Base-by-base conservation (phyloP, 108 stramenopile genomes). In the Pseudonitzschia delicatissima region DNA sequence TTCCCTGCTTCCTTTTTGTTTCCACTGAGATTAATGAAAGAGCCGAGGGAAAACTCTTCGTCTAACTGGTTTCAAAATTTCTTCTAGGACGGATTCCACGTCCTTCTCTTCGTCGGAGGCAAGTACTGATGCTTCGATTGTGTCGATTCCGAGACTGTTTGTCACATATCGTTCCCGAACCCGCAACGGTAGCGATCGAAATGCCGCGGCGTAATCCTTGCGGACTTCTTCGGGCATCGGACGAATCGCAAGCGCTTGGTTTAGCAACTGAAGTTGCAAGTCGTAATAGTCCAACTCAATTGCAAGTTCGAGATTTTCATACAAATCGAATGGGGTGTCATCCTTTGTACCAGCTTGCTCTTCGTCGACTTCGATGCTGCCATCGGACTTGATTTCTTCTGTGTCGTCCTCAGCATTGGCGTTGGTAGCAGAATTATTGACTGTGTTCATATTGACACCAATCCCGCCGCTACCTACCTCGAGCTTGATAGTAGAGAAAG, bases 281-380 rank as follows among this genome's bases (percentile, higher is more conserved):
- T 74, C 78, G 48, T 67, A 79, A 42, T 79, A 69, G 31, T 79
- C 78, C 23, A 74, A 29, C 25, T 66, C 31, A 49, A 79, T 74
- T 5, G 72, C 78, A 13, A 79, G 44, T 35, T 42, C 27, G 12
- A 78, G 44, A 42, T 67, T 39, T 33, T 55, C 31, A 27, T 33
- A 55, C 32, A 55, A 26, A 55, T 55, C 53, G 15, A 55, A 33
- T 8, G 53, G 31, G 1, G 48, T 17, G 37, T 6, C 37, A 6
- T 39, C 37, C 11, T 25, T 51, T 5, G 50, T 25, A 7, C 13
- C 26, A 7, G 50, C 20, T 3, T 26, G 21, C 0, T 51, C 23
- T 23, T 26, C 1, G 23, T 20, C 23, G 21, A 23, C 23, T 25
- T 5, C 50, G 21, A 51, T 11, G 20, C 50, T 26, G 0, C 5